phyloP scores from a whole-genome alignment of 2,329 filamentous ascomycete species.

The Sordariomycetes sp. region DNA sequence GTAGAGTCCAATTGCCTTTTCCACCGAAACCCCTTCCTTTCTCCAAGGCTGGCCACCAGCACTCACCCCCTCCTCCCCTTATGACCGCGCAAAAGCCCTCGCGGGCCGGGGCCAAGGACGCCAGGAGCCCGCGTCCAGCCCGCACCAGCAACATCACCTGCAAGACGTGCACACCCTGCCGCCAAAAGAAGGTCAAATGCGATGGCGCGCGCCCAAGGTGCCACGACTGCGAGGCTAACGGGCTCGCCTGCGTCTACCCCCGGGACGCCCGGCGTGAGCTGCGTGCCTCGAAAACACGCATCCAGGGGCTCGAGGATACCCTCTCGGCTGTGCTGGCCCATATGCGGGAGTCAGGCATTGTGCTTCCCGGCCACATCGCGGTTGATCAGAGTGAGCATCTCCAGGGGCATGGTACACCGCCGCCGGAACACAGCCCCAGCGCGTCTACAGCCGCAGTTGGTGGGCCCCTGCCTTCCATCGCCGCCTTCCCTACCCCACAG shows the following conservation, averaged over 20 bases:
- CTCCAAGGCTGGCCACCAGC: no score
- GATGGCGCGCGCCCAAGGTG: slow-evolving; percentile 21
- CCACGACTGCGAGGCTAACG: slow-evolving; percentile 16
- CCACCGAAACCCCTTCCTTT: no score
- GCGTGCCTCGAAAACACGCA: slow-evolving; percentile 17
- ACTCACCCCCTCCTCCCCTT: no score
- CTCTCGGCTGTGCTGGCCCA: slow-evolving; percentile 18
- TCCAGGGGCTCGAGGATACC: slow-evolving; percentile 18
- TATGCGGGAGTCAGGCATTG: slow-evolving; percentile 19
- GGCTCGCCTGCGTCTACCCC: slow-evolving; percentile 19
- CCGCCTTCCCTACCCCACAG: no score
- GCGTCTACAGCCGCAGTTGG: background rate
- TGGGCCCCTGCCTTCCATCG: no score
- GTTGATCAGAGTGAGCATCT: background rate
- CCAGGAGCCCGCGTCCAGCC: background rate
- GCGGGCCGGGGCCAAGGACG: background rate
- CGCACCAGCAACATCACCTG: slow-evolving; percentile 7
- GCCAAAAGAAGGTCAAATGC: slow-evolving; percentile 24
- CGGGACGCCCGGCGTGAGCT: slow-evolving; percentile 20
- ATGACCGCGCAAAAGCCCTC: background rate
- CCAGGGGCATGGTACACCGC: background rate
- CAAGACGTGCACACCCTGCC: slow-evolving; percentile 23
- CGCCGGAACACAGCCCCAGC: background rate
- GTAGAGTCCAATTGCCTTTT: no score
- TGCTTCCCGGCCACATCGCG: slow-evolving; percentile 6